Base-by-base conservation (phyloP, 2,329 filamentous ascomycete species). In the Gaeumannomyces sp. region DNA sequence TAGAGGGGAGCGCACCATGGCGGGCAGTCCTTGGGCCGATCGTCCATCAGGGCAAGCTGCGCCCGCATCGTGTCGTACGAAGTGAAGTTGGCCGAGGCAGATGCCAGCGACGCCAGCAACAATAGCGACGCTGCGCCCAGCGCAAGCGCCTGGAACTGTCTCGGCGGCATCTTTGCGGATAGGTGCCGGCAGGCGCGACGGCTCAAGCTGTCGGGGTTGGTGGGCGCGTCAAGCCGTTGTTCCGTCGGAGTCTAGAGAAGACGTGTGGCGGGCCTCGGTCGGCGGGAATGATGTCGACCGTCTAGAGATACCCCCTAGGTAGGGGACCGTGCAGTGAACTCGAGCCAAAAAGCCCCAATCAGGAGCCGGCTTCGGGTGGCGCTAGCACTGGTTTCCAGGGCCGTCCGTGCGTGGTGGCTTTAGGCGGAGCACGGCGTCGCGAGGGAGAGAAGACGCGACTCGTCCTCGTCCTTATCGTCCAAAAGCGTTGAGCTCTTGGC, bases 1-100 rank as follows among this genome's bases (percentile, higher is more conserved):
- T 50, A 22, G 57, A 70, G 19, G 65, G 67, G 59, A 68, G 76
- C 79, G 70, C 77, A 90, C 87, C 88, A 95, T 72, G 91, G 91
- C 64, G 91, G 91, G 74, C 92, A 95, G 72, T 89, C 86, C 68
- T 85, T 85, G 8, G 92, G 90, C 62, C 91, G 85, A 71, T 90
- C 87, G 69, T 86, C 89, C 77, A 91, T 85, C 60, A 93, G 78
- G 53, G 89, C 84, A 73, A 93, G 81, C 73, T 90, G 86, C 58
- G 86, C 85, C 70, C 81, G 85, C 73, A 85, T 79, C 77, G 83
- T 86, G 69, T 86, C 85, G 68, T 83, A 74, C 62, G 84, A 82
- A 64, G 86, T 86, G 71, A 85, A 87, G 73, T 88, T 89, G 68
- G 69, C 79, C 67, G 70, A 73, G 50, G 79, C 78, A 58, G 75